phyloP scores from a whole-genome alignment of 495 filamentous ascomycete genomes.

The Penicillium soppii region DNA sequence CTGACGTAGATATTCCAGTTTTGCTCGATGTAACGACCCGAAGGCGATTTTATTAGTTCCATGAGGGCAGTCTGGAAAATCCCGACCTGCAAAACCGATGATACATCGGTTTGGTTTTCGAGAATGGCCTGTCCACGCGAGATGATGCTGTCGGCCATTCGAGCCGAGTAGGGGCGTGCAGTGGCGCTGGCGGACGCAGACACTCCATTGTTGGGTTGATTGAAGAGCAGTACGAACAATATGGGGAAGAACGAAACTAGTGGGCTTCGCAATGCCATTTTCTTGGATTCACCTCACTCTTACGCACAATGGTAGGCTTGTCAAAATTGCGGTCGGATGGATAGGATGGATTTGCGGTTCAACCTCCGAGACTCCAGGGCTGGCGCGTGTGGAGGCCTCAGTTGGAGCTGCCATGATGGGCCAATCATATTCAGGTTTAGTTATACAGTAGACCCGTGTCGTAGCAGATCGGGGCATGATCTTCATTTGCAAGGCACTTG shows the following conservation, averaged over 20 bases:
- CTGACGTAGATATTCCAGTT: slow-evolving; percentile 17
- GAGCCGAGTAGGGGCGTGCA: slow-evolving; percentile 34
- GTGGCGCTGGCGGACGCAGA: neutral
- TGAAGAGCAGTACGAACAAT: neutral
- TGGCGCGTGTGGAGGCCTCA: neutral
- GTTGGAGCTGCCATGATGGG: neutral
- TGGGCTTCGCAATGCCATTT: neutral
- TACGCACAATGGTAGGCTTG: neutral
- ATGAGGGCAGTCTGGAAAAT: slow-evolving; percentile 38
- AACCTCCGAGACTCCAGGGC: neutral
- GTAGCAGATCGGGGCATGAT: neutral
- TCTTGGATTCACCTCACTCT: neutral
- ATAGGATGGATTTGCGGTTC: neutral
- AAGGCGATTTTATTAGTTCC: slow-evolving; percentile 26
- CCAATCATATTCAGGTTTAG: neutral
- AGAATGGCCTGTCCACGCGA: slow-evolving; percentile 39
- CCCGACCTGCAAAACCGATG: slow-evolving; percentile 39
- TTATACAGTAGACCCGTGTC: neutral
- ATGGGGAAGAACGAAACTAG: neutral
- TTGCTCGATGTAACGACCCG: slow-evolving; percentile 7
- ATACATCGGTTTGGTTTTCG: slow-evolving; percentile 16
- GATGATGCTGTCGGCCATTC: slow-evolving; percentile 53
- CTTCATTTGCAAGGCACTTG: neutral
- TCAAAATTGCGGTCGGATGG: neutral
- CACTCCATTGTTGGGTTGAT: neutral